phyloP scores from a whole-genome alignment of 345 rosid species.

The Citrus inodora region DNA sequence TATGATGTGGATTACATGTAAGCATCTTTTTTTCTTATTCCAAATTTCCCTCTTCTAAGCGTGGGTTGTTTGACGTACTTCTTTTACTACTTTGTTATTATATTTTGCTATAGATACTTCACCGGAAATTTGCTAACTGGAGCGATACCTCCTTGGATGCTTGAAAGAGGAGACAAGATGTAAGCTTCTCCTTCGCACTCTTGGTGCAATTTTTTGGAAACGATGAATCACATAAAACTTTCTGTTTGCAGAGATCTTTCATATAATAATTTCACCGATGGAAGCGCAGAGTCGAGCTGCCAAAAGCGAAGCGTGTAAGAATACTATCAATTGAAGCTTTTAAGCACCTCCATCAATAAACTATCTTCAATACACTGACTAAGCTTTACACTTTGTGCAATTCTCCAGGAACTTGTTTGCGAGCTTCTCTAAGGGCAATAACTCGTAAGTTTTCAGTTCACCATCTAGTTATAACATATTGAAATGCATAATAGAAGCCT shows the following conservation, averaged over 20 bases:
- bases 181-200: conserved; percentile 6
- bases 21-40: background rate
- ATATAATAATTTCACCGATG: conserved; percentile 25
- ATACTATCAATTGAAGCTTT: background rate
- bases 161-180: background rate
- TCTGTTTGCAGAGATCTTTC: conserved; percentile 31
- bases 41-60: background rate
- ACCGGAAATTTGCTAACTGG: conserved; percentile 40
- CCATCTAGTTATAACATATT: no score
- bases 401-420: conserved; percentile 39
- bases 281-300: background rate
- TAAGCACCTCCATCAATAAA: background rate
- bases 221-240: background rate
- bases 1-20: conserved; percentile 1
- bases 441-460: conserved; percentile 16
- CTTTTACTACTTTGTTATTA: background rate
- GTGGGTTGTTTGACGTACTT: background rate
- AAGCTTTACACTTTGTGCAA: background rate
- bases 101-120: conserved; percentile 19
- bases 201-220: background rate
- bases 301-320: conserved; percentile 18
- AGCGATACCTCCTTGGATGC: conserved; percentile 25
- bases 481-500: no score
- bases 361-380: background rate
- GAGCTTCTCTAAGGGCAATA: conserved; percentile 22